Base-by-base conservation (phyloP, 2,329 filamentous ascomycete species). In the Hypoxylon rubiginosum region DNA sequence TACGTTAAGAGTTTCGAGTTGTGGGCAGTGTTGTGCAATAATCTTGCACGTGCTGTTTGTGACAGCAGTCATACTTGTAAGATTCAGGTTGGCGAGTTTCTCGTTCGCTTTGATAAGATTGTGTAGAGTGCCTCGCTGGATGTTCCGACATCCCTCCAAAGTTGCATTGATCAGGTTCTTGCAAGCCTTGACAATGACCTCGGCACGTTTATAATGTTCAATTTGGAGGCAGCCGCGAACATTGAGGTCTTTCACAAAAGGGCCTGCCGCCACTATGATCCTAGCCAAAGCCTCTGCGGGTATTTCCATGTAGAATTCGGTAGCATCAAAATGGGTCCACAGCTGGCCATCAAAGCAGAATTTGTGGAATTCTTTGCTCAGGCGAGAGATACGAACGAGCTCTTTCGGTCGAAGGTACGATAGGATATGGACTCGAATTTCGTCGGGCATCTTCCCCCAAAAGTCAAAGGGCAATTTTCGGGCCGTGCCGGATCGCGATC, bases 271-370 rank as follows among this genome's bases (percentile, higher is more conserved):
- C 0, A 90, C 88, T 74, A 98, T 94, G 67, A 98, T 94, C 74
- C 91, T 93, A 60, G 94, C 88, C 51, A 99, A 82, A 0, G 92
- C 92, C 68, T 92, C 90, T 21, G 92, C 92, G 0, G 95, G 91
- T 69, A 98, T 98, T 56, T 94, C 88, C 69, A 87, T 88, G 76
- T 98, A 97, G 79, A 95, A 98, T 53, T 92, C 90, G 7, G 93
- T 91, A 1, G 92, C 89, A 77, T 98, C 94, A 52, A 98, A 86
- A 45, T 86, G 88, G 3, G 89, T 90, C 96, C 96, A 99, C 15
- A 98, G 82, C 80, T 99, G 96, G 1, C 96, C 96, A 77, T 99
- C 95, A 73, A 95, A 97, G 80, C 95, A 97, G 79, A 92, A 89
- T 51, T 86, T 85, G 78, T 97, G 84, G 83, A 96, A 97, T 5